Base-by-base conservation (phyloP, 352 stramenopile species). In the Chrysophaeum taylorii region DNA sequence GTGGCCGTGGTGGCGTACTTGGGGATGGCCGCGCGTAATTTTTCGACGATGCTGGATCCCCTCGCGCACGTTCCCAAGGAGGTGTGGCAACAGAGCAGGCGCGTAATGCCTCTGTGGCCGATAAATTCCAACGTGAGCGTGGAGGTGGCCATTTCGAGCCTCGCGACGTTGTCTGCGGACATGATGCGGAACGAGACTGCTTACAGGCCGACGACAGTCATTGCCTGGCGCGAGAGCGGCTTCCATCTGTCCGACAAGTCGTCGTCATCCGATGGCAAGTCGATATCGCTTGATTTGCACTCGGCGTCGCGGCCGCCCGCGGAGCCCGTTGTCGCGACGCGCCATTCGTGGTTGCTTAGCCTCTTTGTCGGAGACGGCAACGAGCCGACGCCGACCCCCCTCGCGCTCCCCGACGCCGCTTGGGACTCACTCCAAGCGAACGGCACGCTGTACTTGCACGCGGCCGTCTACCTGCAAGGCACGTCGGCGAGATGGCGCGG, bases 111-210 rank as follows among this genome's bases (percentile, higher is more conserved):
- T 23, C 31, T 66, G 33, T 66, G 57, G 57, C 57, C 57, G 14
- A 36, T 45, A 36, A 16, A 66, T 36, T 25, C 35, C 33, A 45
- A 27, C 12, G 2, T 42, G 2, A 31, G 2, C 57, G 57, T 66
- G 16, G 57, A 66, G 57, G 57, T 66, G 12, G 57, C 57, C 18
- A 41, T 66, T 12, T 66, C 57, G 35, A 66, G 33, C 12, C 36
- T 45, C 14, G 33, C 57, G 14, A 23, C 18, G 57, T 36, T 66
- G 12, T n/a, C 33, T 1, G 5, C 31, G 5, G 57, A 66, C 36
- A 1, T 66, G 9, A 66, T 66, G 57, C 31, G 57, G 2, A 66
- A 66, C 36, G 57, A 9, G n/a, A 45, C 57, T 15, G 7, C 18
- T 23, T 66, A 48, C 57, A 36, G 7, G 12, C 12, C 15, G 31